Evolutionary conservation across 305 asterid genomes (phyloP), one percentile per base, ranked within the genome.

Genomic region (Petunia hybrid): DNA sequence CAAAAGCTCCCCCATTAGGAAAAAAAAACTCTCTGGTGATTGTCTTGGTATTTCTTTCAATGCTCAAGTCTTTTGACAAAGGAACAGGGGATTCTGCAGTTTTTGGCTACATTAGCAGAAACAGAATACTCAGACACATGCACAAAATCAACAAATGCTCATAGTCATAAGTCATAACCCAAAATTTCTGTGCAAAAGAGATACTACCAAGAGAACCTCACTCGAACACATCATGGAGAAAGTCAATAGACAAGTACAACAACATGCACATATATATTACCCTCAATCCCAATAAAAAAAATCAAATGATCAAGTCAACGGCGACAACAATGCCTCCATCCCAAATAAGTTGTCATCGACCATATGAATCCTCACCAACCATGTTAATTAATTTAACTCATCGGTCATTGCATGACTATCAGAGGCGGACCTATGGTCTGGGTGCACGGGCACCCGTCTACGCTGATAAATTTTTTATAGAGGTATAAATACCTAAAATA

Each of bases 61-160:
- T 22, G 31, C 31, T 22, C 31, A 22, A 22, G 31, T 22, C 31
- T 22, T 22, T 22, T 22, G 31, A 22, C 31, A 22, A 22, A 22
- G 31, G 31, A 22, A 22, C 31, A 51, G 56, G 14, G 56, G 10
- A 0, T 51, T 51, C 4, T 51, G 56, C 56, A 48, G 13, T 46
- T 46, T 46, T 46, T 46, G 2, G 6, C 53, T 22, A 46, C 6
- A 46, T 48, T 48, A 10, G 13, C 55, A 48, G 55, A 12, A 48
- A 48, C 55, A 8, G 55, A 0, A 48, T 7, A 48, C 55, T 9
- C 55, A 48, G 56, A 51, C 8, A 51, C 56, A 51, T 51, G 56
- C 56, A 51, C 56, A 51, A 68, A 68, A 68, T 41, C 39, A 68
- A 68, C 10, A 68, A 42, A n/a, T 68, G 36, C 56, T 8, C 56